Conservation (phyloP, 371 early-diverging fungal genomes). For the Apophysomyces trapeziformis region DNA sequence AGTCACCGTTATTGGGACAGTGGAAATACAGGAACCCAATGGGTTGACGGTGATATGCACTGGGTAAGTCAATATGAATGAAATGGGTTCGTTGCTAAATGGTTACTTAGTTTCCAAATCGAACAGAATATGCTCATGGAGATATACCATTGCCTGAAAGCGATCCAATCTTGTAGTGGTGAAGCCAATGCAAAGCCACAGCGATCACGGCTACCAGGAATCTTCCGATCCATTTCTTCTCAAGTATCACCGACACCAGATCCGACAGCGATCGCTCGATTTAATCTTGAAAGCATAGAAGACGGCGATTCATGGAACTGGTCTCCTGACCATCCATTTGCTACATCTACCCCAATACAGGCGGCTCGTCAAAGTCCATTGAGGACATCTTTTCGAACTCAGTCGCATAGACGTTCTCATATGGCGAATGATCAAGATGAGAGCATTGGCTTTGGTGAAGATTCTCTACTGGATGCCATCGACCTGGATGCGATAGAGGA, state of each 20-base stretch:
- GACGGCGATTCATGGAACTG: conserved; percentile 20
- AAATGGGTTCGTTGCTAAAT: neutral
- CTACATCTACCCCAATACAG: conserved; percentile 25
- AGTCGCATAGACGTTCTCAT: neutral
- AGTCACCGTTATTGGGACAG: conserved; percentile 19
- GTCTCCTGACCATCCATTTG: conserved; percentile 28
- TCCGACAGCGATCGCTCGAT: conserved; percentile 6
- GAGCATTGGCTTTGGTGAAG: conserved; percentile 26
- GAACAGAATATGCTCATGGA: conserved; percentile 20
- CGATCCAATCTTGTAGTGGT: conserved; percentile 4
- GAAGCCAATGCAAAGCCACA: neutral
- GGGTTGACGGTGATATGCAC: conserved; percentile 19
- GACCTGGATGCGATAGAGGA: conserved; percentile 1
- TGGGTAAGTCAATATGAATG: neutral
- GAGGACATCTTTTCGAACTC: neutral
- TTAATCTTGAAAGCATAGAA: conserved; percentile 10
- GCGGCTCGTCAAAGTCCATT: neutral
- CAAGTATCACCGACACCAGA: neutral
- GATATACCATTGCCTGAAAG: conserved; percentile 19
- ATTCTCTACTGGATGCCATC: conserved; percentile 17
- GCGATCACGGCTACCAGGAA: neutral
- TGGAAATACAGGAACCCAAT: neutral
- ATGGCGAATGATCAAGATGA: conserved; percentile 19
- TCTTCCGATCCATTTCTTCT: conserved; percentile 3
- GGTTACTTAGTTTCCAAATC: conserved; percentile 19